phyloP scores from a whole-genome alignment of 129 eudicot genomes.

The Flaveria brownii region DNA sequence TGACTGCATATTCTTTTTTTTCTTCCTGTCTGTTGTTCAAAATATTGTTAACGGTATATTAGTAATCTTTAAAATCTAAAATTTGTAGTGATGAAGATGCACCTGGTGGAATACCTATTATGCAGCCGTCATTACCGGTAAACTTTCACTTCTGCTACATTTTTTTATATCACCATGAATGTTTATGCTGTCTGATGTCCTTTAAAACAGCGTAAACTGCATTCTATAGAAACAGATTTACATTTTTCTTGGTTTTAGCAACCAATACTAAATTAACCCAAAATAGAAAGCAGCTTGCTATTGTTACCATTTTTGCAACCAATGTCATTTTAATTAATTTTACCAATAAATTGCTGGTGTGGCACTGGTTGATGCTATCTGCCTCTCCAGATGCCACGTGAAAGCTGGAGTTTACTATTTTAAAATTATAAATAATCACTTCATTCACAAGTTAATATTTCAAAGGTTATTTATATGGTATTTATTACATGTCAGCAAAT shows the following conservation, averaged over 20 bases:
- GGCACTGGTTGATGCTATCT: not conserved
- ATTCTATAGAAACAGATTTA: not conserved
- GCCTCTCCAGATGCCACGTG: not conserved
- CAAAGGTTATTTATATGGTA: not conserved
- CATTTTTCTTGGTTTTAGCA: not conserved
- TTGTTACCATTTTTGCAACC: not conserved
- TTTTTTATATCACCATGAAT: slow-evolving; percentile 6
- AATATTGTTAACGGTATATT: not conserved
- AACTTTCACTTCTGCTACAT: not conserved
- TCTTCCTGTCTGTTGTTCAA: not conserved
- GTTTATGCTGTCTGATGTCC: slow-evolving; percentile 3
- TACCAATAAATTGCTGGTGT: not conserved
- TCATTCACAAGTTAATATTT: not conserved
- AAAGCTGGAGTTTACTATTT: not conserved
- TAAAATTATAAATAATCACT: not conserved
- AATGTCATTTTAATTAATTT: not conserved
- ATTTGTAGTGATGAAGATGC: slow-evolving; percentile 79
- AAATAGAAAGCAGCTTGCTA: not conserved
- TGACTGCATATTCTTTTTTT: not conserved
- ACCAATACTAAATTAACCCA: not conserved
- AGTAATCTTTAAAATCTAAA: not conserved
- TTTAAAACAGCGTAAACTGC: not conserved
- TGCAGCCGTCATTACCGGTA: slow-evolving; percentile 80
- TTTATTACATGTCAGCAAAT: not conserved
- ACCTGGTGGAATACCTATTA: slow-evolving; percentile 87